Percentiles rank a stretch among this genome's conserved stretches.
These are phyloP conservation scores for Pyrenula massariospora DNA, from an alignment of 495 filamentous ascomycete genomes.

Conservation along the genomic window DNA sequence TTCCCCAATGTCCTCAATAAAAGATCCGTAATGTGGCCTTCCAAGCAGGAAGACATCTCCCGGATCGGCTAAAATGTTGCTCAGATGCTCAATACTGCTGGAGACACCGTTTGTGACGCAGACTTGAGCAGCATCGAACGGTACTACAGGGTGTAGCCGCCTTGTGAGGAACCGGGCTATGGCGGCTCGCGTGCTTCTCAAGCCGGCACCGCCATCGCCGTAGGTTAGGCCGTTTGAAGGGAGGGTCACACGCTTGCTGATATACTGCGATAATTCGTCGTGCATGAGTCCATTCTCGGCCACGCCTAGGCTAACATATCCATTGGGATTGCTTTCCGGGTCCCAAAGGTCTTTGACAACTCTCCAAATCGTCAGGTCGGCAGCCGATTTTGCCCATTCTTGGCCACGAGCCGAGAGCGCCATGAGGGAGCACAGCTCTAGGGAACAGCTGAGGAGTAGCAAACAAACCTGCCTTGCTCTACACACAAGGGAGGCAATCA, in stretches of 20 bases:
- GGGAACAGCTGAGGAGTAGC: background rate
- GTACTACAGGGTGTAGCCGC: slow-evolving; percentile 24
- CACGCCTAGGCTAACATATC: slow-evolving; percentile 26
- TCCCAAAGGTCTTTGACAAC: slow-evolving; percentile 10
- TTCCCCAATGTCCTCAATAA: slow-evolving; percentile 22
- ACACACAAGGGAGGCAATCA: background rate
- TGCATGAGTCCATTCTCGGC: slow-evolving; percentile 32
- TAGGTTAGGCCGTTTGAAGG: slow-evolving; percentile 29
- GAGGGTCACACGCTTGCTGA: slow-evolving; percentile 20
- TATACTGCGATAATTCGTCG: slow-evolving; percentile 15
- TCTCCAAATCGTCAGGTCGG: background rate
- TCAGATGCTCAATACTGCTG: slow-evolving; percentile 29
- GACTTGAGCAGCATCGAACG: slow-evolving; percentile 27
- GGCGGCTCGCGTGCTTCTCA: slow-evolving; percentile 20
- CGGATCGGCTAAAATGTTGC: slow-evolving; percentile 28
- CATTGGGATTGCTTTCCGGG: slow-evolving; percentile 16
- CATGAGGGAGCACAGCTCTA: background rate
- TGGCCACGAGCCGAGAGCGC: background rate
- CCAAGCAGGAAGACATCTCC: slow-evolving; percentile 40
- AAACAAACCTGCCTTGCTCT: background rate
- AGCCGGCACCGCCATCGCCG: slow-evolving; percentile 23
- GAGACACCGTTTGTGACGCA: slow-evolving; percentile 37
- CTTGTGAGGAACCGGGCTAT: slow-evolving; percentile 34
- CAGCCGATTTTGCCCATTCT: background rate
- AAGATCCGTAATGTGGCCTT: slow-evolving; percentile 36